These are phyloP conservation scores for Diutina sp. DNA, from an alignment of 1,139 yeast genomes.

Conservation along the genomic window DNA sequence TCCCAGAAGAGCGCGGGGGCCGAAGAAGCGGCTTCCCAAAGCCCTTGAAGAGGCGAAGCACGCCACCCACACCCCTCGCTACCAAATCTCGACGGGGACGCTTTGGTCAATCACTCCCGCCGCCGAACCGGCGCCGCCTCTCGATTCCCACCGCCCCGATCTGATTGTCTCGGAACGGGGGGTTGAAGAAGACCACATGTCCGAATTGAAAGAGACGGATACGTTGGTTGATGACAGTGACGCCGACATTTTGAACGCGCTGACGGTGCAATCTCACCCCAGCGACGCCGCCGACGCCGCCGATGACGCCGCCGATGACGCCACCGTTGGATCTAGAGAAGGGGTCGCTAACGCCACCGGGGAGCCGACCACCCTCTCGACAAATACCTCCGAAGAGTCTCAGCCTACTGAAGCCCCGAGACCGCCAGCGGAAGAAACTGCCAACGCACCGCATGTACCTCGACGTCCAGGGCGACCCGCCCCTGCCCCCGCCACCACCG, in stretches of 20 bases:
- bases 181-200: not conserved
- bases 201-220: not conserved
- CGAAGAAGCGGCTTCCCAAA: conserved; percentile 62
- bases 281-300: not conserved
- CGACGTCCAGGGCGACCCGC: not conserved
- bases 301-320: not conserved
- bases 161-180: not conserved
- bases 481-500: not conserved
- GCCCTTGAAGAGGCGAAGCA: conserved; percentile 34
- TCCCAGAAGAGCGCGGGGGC: conserved; percentile 51
- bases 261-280: not conserved
- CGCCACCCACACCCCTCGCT: conserved; percentile 5
- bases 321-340: too few species aligned
- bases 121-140: not conserved
- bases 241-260: not conserved
- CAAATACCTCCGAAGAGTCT: not conserved
- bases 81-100: not conserved
- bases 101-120: not conserved
- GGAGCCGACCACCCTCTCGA: too few species aligned
- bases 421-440: too few species aligned
- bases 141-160: not conserved
- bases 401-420: not conserved
- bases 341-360: too few species aligned
- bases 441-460: not conserved
- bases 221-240: not conserved